phyloP scores from a whole-genome alignment of 108 stramenopile genomes.

The Cyclotella sp. region DNA sequence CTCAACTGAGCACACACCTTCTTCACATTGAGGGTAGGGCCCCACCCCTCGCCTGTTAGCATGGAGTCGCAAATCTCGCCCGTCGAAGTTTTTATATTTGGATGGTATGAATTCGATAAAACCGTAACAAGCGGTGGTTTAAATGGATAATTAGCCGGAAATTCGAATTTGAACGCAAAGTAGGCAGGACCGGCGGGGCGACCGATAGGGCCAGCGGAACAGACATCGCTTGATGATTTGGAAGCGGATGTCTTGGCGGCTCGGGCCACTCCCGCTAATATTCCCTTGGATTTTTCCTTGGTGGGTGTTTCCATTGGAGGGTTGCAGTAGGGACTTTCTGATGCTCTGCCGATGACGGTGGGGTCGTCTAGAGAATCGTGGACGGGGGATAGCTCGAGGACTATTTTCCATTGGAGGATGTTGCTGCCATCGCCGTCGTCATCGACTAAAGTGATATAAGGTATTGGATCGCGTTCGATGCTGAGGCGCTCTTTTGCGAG shows the following conservation, averaged over 20 bases:
- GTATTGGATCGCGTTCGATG: slow-evolving; percentile 52
- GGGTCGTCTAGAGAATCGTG: slow-evolving; percentile 44
- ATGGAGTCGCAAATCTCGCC: slow-evolving; percentile 79
- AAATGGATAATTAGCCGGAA: slow-evolving; percentile 61
- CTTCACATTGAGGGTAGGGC: slow-evolving; percentile 56
- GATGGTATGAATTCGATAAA: slow-evolving; percentile 75
- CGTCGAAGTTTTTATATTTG: slow-evolving; percentile 73
- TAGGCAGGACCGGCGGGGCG: slow-evolving; percentile 24
- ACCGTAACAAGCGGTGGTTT: slow-evolving; percentile 80
- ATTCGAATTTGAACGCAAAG: slow-evolving; percentile 53
- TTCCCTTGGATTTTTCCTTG: slow-evolving; percentile 16
- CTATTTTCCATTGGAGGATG: slow-evolving; percentile 49
- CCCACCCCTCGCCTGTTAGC: slow-evolving; percentile 74
- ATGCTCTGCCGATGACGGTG: slow-evolving; percentile 36
- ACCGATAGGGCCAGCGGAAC: not conserved
- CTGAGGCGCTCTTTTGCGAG: slow-evolving; percentile 50
- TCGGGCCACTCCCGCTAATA: slow-evolving; percentile 38
- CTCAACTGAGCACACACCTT: slow-evolving; percentile 41
- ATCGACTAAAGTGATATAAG: slow-evolving; percentile 48
- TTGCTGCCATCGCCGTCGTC: slow-evolving; percentile 35
- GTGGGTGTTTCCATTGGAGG: slow-evolving; percentile 13
- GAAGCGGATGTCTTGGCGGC: slow-evolving; percentile 21
- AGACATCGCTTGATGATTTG: slow-evolving; percentile 15
- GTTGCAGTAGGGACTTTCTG: slow-evolving; percentile 45
- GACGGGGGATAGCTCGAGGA: slow-evolving; percentile 40